A percentile compares a stretch with the other conserved stretches of the same genome.
Evolutionary conservation across 2,329 filamentous ascomycete species (phyloP).

Genomic region (Fusarium lateritium): DNA sequence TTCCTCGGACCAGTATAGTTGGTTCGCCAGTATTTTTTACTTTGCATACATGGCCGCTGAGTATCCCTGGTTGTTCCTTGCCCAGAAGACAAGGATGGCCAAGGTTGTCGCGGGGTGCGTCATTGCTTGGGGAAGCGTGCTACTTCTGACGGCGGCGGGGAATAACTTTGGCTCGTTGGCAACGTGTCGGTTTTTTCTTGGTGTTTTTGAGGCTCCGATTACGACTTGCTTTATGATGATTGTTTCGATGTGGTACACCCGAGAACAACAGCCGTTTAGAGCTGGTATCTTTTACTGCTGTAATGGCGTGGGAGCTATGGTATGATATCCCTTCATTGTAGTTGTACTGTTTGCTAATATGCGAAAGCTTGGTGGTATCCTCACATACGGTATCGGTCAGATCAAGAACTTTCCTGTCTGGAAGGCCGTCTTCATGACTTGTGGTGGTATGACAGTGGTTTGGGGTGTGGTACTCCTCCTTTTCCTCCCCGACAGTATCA

Average conservation of each 20-base stretch:
- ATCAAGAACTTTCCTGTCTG: constrained; percentile 61
- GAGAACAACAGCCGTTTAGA: constrained; percentile 61
- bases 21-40: constrained; percentile 69
- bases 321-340: background rate
- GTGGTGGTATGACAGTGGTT: constrained; percentile 63
- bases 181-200: constrained; percentile 61
- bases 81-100: constrained; percentile 55
- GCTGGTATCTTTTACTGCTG: constrained; percentile 55
- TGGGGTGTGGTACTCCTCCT: constrained; percentile 61
- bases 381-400: constrained; percentile 68
- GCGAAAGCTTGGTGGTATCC: constrained; percentile 55
- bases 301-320: constrained; percentile 61
- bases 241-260: constrained; percentile 64
- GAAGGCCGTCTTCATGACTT: constrained; percentile 67
- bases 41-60: constrained; percentile 63
- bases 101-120: constrained; percentile 54
- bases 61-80: constrained; percentile 55
- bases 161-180: constrained; percentile 60
- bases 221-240: constrained; percentile 67
- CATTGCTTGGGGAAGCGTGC: constrained; percentile 55
- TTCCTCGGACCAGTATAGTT: constrained; percentile 62
- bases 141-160: constrained; percentile 60
- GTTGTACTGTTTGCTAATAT: too few species aligned
- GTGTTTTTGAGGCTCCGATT: constrained; percentile 63
- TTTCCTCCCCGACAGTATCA: constrained; percentile 63